phyloP scores from a whole-genome alignment of 116 monocot species.

The Zostera marina region DNA sequence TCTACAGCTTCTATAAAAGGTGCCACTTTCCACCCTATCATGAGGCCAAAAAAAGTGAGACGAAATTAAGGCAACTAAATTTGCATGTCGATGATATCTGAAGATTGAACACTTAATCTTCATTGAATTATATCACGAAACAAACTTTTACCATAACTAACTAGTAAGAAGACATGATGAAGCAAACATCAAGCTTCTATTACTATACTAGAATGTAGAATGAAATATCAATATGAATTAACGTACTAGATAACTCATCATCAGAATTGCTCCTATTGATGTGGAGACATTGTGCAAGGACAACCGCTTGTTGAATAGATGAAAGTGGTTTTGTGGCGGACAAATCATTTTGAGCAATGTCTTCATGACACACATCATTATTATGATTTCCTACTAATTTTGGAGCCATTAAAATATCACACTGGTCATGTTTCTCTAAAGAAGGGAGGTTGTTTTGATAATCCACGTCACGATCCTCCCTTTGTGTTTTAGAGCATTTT shows the following conservation, averaged over 20 bases:
- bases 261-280: slow-evolving; percentile 52
- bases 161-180: not conserved
- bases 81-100: not conserved
- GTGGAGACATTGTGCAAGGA: slow-evolving; percentile 70
- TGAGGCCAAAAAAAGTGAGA: slow-evolving; percentile 1
- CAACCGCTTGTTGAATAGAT: slow-evolving; percentile 63
- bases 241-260: slow-evolving; percentile 92
- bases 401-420: slow-evolving; percentile 68
- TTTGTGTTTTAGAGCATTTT: slow-evolving; percentile 2
- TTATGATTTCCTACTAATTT: slow-evolving; percentile 38
- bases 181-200: not conserved
- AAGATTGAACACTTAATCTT: not conserved
- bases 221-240: not conserved
- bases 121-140: not conserved
- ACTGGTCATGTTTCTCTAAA: slow-evolving; percentile 21
- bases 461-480: slow-evolving; percentile 1
- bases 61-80: not conserved
- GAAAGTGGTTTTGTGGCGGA: slow-evolving; percentile 14
- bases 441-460: not conserved
- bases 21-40: slow-evolving; percentile 89
- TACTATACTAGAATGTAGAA: not conserved
- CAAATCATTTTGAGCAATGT: slow-evolving; percentile 7
- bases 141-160: not conserved
- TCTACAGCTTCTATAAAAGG: slow-evolving; percentile 92
- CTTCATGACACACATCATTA: slow-evolving; percentile 11